These are phyloP conservation scores for Pseudohalonectria lignicola DNA, from an alignment of 2,329 filamentous ascomycete species.

Conservation along the genomic window DNA sequence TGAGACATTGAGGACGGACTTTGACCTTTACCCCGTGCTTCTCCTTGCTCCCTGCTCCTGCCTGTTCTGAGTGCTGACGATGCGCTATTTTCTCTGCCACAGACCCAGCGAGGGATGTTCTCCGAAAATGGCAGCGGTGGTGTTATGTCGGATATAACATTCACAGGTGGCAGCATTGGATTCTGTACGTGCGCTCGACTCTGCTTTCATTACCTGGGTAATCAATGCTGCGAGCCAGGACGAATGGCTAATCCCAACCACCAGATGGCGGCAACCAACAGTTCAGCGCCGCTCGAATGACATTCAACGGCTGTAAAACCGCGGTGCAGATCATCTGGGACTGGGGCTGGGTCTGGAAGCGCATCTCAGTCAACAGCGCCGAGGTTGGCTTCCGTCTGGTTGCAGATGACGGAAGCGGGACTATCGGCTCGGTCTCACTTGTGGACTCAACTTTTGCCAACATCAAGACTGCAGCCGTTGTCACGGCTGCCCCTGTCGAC, in stretches of 20 bases:
- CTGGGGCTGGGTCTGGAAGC: constrained; percentile 7
- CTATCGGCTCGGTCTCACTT: not conserved
- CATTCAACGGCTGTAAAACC: constrained; percentile 5
- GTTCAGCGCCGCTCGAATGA: constrained; percentile 6
- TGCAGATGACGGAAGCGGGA: not conserved
- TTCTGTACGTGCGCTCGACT: constrained; percentile 27
- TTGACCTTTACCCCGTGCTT: too few relatives aligned
- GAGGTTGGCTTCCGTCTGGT: constrained; percentile 1
- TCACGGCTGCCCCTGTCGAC: not conserved
- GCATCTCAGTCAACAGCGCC: not conserved
- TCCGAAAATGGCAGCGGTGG: constrained; percentile 46
- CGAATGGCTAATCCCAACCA: too few relatives aligned
- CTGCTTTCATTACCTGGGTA: too few relatives aligned
- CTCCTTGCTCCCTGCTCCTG: too few relatives aligned
- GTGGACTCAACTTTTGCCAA: not conserved
- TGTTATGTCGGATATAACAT: constrained; percentile 46
- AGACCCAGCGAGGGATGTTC: constrained; percentile 12
- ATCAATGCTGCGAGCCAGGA: constrained; percentile 31
- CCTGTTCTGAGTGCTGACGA: too few relatives aligned
- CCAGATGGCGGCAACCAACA: constrained; percentile 9
- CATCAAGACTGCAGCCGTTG: not conserved
- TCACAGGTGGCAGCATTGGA: constrained; percentile 48
- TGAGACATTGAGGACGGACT: too few relatives aligned
- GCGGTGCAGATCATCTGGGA: constrained; percentile 4
- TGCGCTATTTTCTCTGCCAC: too few relatives aligned